A percentile compares a stretch with the other conserved stretches of the same genome.
phyloP scores from a whole-genome alignment of 371 early-diverging fungal species.

The Rhizopus microsporus region DNA sequence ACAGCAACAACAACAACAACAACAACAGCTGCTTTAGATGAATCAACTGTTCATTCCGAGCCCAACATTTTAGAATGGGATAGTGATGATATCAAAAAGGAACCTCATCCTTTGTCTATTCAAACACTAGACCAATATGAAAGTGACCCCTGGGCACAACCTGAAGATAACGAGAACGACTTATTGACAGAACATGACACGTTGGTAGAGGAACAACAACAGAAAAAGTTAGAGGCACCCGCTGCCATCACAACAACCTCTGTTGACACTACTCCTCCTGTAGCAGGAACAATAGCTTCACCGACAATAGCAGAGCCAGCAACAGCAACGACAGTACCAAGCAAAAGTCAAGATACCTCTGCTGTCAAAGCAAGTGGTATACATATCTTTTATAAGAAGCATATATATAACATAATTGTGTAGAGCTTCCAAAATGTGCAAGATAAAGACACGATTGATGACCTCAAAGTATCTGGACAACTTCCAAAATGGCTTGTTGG shows the following conservation, averaged over 20 bases:
- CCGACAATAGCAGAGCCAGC: not conserved
- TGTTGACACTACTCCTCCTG: not conserved
- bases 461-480: constrained; percentile 50
- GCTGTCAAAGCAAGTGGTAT: constrained; percentile 14
- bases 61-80: constrained; percentile 4
- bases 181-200: constrained; percentile 4
- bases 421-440: constrained; percentile 50
- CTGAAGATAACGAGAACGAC: constrained; percentile 8
- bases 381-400: not conserved
- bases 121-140: constrained; percentile 14
- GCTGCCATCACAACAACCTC: constrained; percentile 9
- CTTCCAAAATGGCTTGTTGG: constrained; percentile 68
- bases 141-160: constrained; percentile 19
- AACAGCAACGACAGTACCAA: not conserved
- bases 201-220: not conserved
- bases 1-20: constrained; percentile 2
- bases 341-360: constrained; percentile 13
- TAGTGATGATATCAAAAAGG: constrained; percentile 6
- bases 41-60: not conserved
- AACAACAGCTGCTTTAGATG: not conserved
- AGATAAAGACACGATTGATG: constrained; percentile 42
- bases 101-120: constrained; percentile 15
- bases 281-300: not conserved
- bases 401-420: not conserved
- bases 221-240: not conserved